A percentile compares a stretch with the other conserved stretches of the same genome.
phyloP scores from a whole-genome alignment of 2,329 filamentous ascomycete species.

The Colletotrichum neosansevieriae region DNA sequence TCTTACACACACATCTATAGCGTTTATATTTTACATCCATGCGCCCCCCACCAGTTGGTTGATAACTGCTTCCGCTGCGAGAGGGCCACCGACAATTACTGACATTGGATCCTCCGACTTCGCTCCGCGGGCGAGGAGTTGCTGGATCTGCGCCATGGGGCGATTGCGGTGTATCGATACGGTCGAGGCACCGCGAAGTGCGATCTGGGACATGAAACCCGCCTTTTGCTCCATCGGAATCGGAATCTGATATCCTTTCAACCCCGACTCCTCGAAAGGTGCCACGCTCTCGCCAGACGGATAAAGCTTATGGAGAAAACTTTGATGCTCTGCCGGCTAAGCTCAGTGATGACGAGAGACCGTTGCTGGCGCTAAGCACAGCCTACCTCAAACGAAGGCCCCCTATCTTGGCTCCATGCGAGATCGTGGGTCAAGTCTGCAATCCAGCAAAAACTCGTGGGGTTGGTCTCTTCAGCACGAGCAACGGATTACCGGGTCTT shows the following conservation, averaged over 20 bases:
- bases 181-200: not conserved
- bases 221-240: not conserved
- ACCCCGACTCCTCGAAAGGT: not conserved
- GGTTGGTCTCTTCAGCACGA: not conserved
- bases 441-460: not conserved
- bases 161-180: not conserved
- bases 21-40: not conserved
- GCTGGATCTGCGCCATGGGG: not conserved
- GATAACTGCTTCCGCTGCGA: not conserved
- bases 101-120: not conserved
- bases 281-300: not conserved
- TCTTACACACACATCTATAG: too few relatives aligned
- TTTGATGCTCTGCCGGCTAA: not conserved
- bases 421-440: constrained; percentile 11
- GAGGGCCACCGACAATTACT: not conserved
- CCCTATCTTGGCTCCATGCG: not conserved
- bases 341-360: not conserved
- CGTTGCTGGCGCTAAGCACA: not conserved
- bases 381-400: constrained; percentile 9
- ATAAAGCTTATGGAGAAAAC: not conserved
- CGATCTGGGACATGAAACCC: not conserved
- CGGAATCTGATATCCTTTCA: not conserved
- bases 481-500: not conserved
- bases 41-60: not conserved
- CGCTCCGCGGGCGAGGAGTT: constrained; percentile 2